A percentile compares a stretch with the other conserved stretches of the same genome.
phyloP scores from a whole-genome alignment of 2,329 filamentous ascomycete genomes.

The Penicillium nordicum region DNA sequence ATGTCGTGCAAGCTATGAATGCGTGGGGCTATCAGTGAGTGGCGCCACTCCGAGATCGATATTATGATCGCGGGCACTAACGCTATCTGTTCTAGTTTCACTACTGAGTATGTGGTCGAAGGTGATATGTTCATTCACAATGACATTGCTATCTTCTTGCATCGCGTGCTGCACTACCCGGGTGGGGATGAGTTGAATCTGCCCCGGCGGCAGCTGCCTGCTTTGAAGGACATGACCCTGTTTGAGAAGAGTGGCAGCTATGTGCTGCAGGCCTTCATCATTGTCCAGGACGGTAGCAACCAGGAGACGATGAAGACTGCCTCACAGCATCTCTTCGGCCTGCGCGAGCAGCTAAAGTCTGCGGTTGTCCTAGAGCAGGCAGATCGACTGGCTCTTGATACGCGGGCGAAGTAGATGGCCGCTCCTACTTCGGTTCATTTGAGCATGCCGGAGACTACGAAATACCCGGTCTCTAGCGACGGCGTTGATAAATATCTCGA shows the following conservation, averaged over 20 bases:
- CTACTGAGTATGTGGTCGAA: conserved; percentile 55
- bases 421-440: neutral
- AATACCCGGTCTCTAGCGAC: neutral
- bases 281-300: conserved; percentile 54
- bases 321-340: conserved; percentile 52
- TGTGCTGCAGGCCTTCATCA: conserved; percentile 56
- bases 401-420: conserved; percentile 51
- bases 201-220: conserved; percentile 42
- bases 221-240: conserved; percentile 46
- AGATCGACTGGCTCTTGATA: conserved; percentile 59
- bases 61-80: conserved; percentile 12
- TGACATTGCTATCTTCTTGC: conserved; percentile 56
- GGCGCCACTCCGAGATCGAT: conserved; percentile 3
- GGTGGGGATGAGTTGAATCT: conserved; percentile 29
- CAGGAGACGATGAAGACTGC: conserved; percentile 53
- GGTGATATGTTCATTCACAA: conserved; percentile 58
- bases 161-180: conserved; percentile 52
- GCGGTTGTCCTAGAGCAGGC: conserved; percentile 56
- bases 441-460: neutral
- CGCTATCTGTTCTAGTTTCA: conserved; percentile 44
- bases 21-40: conserved; percentile 54
- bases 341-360: conserved; percentile 54
- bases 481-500: neutral
- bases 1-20: conserved; percentile 51
- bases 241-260: conserved; percentile 58